These are phyloP conservation scores for Euphorbia celastroides DNA, from an alignment of 441 rosid species.

Conservation along the genomic window DNA sequence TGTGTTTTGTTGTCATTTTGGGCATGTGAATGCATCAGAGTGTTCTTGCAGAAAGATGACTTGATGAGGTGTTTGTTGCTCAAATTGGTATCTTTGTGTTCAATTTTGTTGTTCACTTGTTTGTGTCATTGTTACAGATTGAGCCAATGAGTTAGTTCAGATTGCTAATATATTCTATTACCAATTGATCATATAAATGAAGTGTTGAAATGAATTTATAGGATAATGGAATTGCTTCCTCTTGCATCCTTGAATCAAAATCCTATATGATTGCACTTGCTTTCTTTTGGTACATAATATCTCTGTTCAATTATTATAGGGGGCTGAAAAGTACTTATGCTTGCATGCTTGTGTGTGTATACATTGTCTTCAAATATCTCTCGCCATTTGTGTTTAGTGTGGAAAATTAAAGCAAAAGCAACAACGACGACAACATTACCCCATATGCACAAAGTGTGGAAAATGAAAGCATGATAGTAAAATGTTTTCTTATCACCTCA, in stretches of 20 bases:
- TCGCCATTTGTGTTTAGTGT: background rate
- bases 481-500: background rate
- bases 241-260: background rate
- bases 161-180: background rate
- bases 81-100: background rate
- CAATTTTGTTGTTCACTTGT: background rate
- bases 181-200: background rate
- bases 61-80: background rate
- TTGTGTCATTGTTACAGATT: background rate
- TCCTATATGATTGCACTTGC: background rate
- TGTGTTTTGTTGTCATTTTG: background rate
- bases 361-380: background rate
- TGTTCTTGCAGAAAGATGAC: constrained; percentile 2
- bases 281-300: background rate
- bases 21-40: background rate
- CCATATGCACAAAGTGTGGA: no score
- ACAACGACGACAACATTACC: no score
- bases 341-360: background rate
- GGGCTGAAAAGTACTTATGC: background rate
- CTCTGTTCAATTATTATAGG: background rate
- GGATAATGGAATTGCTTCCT: background rate
- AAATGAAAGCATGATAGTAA: no score
- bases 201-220: background rate
- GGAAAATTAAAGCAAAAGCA: no score
- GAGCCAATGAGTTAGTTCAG: background rate